Conservation (phyloP, 2,329 filamentous ascomycete genomes). For the Pseudogymnoascus sp. region DNA sequence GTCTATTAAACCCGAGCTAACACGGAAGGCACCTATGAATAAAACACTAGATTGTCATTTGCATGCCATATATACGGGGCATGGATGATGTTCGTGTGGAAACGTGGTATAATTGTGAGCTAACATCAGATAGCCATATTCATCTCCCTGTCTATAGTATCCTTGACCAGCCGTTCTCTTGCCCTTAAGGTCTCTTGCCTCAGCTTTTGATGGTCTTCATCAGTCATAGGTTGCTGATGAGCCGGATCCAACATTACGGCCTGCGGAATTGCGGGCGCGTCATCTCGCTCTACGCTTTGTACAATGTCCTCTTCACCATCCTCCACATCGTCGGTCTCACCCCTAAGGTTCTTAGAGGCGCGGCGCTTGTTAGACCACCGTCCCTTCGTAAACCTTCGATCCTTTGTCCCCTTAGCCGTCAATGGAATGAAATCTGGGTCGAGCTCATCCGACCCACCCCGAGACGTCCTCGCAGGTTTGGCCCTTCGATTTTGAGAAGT, state of each 20-base stretch:
- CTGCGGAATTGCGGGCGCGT: neutral
- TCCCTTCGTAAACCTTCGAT: neutral
- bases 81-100: neutral
- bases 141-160: constrained; percentile 16
- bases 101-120: neutral
- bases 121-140: constrained; percentile 4
- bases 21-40: neutral
- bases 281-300: neutral
- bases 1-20: neutral
- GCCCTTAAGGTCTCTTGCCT: constrained; percentile 1
- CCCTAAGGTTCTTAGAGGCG: neutral
- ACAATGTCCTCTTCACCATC: neutral
- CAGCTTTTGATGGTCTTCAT: neutral
- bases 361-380: neutral
- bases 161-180: constrained; percentile 13
- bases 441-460: neutral
- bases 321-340: neutral
- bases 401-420: neutral
- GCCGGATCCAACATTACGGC: neutral
- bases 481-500: neutral
- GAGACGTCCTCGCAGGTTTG: neutral
- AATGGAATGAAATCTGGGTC: constrained; percentile 6
- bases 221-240: neutral
- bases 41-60: neutral
- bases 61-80: neutral